Conservation (phyloP, 495 filamentous ascomycete species). For the Bacidia gigantensis region DNA sequence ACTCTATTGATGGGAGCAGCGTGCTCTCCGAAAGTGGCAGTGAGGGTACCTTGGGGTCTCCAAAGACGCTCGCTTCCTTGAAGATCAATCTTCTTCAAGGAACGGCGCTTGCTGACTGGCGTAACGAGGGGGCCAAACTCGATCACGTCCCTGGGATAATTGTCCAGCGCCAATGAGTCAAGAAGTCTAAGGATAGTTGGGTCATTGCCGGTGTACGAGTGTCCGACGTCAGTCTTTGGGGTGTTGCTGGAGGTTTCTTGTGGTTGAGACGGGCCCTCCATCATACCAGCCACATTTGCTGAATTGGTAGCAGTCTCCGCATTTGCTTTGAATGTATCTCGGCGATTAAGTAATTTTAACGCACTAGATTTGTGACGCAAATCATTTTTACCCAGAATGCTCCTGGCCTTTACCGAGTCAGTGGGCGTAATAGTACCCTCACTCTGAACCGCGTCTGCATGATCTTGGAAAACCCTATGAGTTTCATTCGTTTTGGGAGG, state of each 20-base stretch:
- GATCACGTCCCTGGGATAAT: slow-evolving; percentile 64
- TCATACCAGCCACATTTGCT: slow-evolving; percentile 69
- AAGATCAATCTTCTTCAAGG: slow-evolving; percentile 40
- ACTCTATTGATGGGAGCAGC: slow-evolving; percentile 69
- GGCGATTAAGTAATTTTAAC: slow-evolving; percentile 66
- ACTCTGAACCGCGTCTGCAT: slow-evolving; percentile 3
- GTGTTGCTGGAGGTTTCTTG: slow-evolving; percentile 13
- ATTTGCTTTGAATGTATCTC: slow-evolving; percentile 62
- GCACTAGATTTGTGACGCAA: slow-evolving; percentile 60
- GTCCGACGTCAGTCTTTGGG: slow-evolving; percentile 33
- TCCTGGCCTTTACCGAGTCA: slow-evolving; percentile 8
- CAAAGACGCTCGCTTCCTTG: slow-evolving; percentile 45
- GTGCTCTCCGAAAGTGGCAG: slow-evolving; percentile 84
- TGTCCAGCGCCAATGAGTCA: slow-evolving; percentile 78
- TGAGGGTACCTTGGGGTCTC: slow-evolving; percentile 71
- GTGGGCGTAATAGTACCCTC: slow-evolving; percentile 17
- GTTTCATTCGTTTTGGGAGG: not conserved
- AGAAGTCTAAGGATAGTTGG: slow-evolving; percentile 75
- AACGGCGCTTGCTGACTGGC: slow-evolving; percentile 46
- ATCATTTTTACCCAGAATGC: slow-evolving; percentile 5
- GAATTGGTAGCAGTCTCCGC: slow-evolving; percentile 78
- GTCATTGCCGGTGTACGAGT: slow-evolving; percentile 79
- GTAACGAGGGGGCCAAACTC: slow-evolving; percentile 68
- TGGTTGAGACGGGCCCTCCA: slow-evolving; percentile 51
- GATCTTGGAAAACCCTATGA: not conserved